Percentiles rank a stretch among this genome's conserved stretches.
Evolutionary conservation across 2,329 filamentous ascomycete genomes (phyloP).

Genomic region (Aspergillus fumigatus): DNA sequence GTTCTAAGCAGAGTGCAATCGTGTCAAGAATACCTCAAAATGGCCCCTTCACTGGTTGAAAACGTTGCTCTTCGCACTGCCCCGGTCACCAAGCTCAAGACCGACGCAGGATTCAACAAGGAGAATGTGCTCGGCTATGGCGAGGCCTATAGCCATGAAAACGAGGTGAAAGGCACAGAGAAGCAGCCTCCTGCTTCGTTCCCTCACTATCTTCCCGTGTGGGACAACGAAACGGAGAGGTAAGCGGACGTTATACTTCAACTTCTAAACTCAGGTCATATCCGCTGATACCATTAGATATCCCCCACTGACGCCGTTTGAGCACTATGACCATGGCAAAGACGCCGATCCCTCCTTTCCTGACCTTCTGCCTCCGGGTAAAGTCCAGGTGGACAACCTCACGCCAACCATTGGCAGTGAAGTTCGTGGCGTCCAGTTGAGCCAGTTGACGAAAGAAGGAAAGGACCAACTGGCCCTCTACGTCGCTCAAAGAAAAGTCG

Average conservation of each 20-base stretch:
- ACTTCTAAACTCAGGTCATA: neutral
- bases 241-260: constrained; percentile 6
- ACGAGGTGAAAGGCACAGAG: constrained; percentile 50
- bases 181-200: constrained; percentile 58
- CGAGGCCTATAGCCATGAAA: constrained; percentile 40
- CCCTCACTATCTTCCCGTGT: constrained; percentile 68
- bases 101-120: constrained; percentile 33
- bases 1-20: neutral
- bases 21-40: constrained; percentile 9
- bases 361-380: constrained; percentile 56
- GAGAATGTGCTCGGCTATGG: constrained; percentile 33
- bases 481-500: constrained; percentile 57
- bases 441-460: constrained; percentile 60
- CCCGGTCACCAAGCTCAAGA: constrained; percentile 21
- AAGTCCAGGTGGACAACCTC: constrained; percentile 52
- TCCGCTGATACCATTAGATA: constrained; percentile 36
- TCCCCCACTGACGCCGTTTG: constrained; percentile 62
- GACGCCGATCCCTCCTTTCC: constrained; percentile 66
- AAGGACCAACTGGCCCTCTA: constrained; percentile 68
- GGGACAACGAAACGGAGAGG: constrained; percentile 54
- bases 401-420: constrained; percentile 73
- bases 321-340: constrained; percentile 70
- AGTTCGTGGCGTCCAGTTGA: constrained; percentile 66
- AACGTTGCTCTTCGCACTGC: constrained; percentile 24
- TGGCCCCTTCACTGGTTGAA: constrained; percentile 35